Conservation (phyloP, 2,329 filamentous ascomycete species). For the Xylaria polymorpha region DNA sequence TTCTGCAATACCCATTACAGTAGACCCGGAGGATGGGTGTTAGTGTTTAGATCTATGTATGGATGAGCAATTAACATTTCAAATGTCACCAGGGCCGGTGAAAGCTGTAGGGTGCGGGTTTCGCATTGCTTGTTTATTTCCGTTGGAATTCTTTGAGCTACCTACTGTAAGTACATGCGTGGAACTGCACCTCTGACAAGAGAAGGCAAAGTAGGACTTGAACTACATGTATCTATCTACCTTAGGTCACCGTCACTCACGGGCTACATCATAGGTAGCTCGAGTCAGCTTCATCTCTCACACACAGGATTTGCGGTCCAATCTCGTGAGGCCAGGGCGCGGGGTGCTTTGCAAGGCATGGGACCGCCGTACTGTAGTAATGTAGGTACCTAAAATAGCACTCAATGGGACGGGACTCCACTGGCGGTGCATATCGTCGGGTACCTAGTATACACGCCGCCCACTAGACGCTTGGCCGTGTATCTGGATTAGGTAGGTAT, state of each 20-base stretch:
- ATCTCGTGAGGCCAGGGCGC: conserved; percentile 32
- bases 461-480: not conserved
- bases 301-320: conserved; percentile 24
- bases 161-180: not conserved
- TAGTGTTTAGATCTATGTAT: not conserved
- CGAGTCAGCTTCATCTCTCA: conserved; percentile 27
- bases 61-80: not conserved
- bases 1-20: not conserved
- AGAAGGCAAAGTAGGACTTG: conserved; percentile 1
- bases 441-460: not conserved
- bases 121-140: not conserved
- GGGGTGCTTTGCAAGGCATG: conserved; percentile 13
- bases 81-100: not conserved
- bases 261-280: not conserved
- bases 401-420: conserved; percentile 13
- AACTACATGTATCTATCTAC: not conserved
- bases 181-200: conserved; percentile 1
- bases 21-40: not conserved
- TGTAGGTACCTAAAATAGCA: conserved; percentile 35
- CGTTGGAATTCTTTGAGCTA: not conserved
- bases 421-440: not conserved
- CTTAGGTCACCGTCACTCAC: not conserved
- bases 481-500: not conserved
- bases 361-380: conserved; percentile 3
- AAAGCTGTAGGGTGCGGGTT: not conserved